phyloP scores from a whole-genome alignment of 805 yeast genomes.

The Soucietia sequanensis region DNA sequence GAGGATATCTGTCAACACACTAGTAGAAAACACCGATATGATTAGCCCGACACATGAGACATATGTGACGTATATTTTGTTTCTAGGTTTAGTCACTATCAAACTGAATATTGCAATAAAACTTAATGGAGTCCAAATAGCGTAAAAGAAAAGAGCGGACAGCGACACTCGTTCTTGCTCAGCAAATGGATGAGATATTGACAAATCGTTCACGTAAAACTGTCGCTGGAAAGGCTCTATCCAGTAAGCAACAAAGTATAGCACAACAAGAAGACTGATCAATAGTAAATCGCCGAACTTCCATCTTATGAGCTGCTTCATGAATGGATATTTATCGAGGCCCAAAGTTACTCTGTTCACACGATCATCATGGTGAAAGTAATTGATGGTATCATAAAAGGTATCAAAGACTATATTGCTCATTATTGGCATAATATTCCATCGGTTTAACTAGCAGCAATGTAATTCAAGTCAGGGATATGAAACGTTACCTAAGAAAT shows the following conservation, averaged over 20 bases:
- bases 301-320: conserved; percentile 22
- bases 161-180: conserved; percentile 68
- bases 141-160: conserved; percentile 50
- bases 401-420: neutral
- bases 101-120: conserved; percentile 34
- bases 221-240: conserved; percentile 71
- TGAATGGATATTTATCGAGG: conserved; percentile 11
- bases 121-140: conserved; percentile 49
- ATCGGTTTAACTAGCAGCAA: no score
- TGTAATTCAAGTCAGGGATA: no score
- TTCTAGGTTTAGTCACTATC: conserved; percentile 48
- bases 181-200: conserved; percentile 81
- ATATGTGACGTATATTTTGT: conserved; percentile 59
- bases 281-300: conserved; percentile 22
- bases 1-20: conserved; percentile 65
- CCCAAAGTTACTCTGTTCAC: conserved; percentile 31
- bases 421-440: no score
- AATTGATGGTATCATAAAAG: neutral
- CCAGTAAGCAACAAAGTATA: conserved; percentile 19
- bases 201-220: conserved; percentile 70
- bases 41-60: conserved; percentile 66
- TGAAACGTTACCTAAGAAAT: no score
- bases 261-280: conserved; percentile 18
- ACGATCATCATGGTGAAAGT: conserved; percentile 10
- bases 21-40: conserved; percentile 57